Percentiles rank a stretch among this genome's conserved stretches.
Conservation (phyloP, 169 alveolate species). For the Eimeria zaria region DNA sequence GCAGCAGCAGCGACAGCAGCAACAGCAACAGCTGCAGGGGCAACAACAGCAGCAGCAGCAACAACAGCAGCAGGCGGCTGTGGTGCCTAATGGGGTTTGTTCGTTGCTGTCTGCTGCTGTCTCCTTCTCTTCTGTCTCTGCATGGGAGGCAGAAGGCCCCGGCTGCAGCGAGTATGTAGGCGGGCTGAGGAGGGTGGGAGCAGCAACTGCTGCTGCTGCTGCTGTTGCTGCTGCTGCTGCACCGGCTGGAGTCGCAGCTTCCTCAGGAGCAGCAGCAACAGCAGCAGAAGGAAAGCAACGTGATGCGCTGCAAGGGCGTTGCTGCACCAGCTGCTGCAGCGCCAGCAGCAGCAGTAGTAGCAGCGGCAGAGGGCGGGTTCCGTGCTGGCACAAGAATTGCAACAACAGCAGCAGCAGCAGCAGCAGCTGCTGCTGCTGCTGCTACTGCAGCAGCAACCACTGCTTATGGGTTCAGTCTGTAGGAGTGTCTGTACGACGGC, state of each 20-base stretch:
- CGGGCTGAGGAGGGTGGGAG: not conserved
- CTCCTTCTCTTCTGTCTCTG: not conserved
- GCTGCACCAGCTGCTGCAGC: conserved; percentile 2
- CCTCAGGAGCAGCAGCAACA: conserved; percentile 34
- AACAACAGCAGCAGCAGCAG: not conserved
- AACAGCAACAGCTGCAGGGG: too few relatives aligned
- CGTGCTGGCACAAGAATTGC: too few relatives aligned
- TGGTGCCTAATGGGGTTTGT: not conserved
- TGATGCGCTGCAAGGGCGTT: not conserved
- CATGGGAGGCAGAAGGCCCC: conserved; percentile 34
- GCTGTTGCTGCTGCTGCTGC: conserved; percentile 47
- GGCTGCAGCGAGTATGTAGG: not conserved
- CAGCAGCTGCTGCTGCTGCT: conserved; percentile 36
- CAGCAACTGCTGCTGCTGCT: conserved; percentile 12
- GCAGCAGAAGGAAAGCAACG: not conserved
- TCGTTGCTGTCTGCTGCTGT: not conserved
- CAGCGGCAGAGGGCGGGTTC: not conserved
- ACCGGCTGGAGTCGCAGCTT: not conserved
- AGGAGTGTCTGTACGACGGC: not conserved
- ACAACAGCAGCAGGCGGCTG: not conserved
- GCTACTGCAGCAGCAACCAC: conserved; percentile 30
- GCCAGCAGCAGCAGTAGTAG: conserved; percentile 35
- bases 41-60: too few relatives aligned
- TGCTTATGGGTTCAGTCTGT: not conserved
- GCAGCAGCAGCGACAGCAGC: too few relatives aligned